Conservation (phyloP, 495 filamentous ascomycete species). For the Podospora pseudoanserina region DNA sequence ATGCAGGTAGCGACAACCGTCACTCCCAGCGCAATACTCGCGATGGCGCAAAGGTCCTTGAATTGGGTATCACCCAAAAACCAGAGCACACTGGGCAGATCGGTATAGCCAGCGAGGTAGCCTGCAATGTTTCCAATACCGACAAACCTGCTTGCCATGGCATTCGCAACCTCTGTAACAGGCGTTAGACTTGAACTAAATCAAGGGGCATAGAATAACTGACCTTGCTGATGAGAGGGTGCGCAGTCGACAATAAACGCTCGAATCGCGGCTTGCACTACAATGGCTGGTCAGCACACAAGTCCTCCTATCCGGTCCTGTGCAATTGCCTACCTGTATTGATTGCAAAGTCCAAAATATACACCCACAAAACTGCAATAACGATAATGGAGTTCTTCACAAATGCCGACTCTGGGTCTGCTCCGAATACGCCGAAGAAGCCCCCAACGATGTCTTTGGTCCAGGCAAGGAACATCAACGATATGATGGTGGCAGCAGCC, state of each 20-base stretch:
- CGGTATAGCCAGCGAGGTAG: slow-evolving; percentile 74
- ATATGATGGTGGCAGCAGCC: slow-evolving; percentile 64
- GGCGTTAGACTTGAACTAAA: not conserved
- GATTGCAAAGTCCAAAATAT: slow-evolving; percentile 84
- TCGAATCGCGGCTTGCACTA: slow-evolving; percentile 82
- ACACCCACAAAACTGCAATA: slow-evolving; percentile 76
- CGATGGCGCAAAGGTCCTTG: slow-evolving; percentile 81
- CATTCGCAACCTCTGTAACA: slow-evolving; percentile 66
- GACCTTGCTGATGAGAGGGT: slow-evolving; percentile 79
- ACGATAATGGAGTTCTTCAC: slow-evolving; percentile 61
- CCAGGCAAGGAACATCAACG: slow-evolving; percentile 77
- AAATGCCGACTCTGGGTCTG: slow-evolving; percentile 54
- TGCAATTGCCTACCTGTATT: slow-evolving; percentile 65
- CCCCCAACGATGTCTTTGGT: slow-evolving; percentile 71
- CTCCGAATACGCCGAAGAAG: slow-evolving; percentile 68
- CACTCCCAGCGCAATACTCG: slow-evolving; percentile 60
- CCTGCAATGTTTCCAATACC: slow-evolving; percentile 85
- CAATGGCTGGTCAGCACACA: slow-evolving; percentile 5
- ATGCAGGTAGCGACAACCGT: slow-evolving; percentile 65
- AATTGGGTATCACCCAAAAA: slow-evolving; percentile 84
- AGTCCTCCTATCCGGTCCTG: not conserved
- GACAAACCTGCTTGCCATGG: slow-evolving; percentile 76
- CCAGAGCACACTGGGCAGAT: slow-evolving; percentile 66
- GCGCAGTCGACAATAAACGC: slow-evolving; percentile 90
- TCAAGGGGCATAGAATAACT: slow-evolving; percentile 11